Evolutionary conservation across 2,329 filamentous ascomycete species (phyloP).

Genomic region (Botrytis sinoallii): DNA sequence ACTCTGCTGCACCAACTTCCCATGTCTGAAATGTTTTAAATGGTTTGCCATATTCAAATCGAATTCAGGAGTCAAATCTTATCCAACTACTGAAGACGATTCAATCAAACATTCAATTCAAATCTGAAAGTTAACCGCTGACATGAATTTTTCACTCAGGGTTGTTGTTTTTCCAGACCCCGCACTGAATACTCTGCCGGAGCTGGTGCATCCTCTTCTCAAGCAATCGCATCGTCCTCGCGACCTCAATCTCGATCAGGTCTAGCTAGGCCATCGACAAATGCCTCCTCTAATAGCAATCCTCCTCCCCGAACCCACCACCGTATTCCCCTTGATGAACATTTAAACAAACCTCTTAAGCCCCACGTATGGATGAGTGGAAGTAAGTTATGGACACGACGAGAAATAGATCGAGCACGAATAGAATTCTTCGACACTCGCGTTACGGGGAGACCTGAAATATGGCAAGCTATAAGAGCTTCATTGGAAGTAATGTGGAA

Average conservation of each 20-base stretch:
- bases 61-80: background rate
- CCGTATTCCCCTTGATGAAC: constrained; percentile 51
- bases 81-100: background rate
- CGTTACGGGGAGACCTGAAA: constrained; percentile 71
- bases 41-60: background rate
- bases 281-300: constrained; percentile 24
- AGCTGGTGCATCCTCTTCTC: constrained; percentile 45
- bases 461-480: constrained; percentile 73
- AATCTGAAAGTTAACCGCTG: background rate
- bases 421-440: constrained; percentile 87
- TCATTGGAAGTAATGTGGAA: constrained; percentile 66
- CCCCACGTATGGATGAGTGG: constrained; percentile 64
- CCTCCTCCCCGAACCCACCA: constrained; percentile 17
- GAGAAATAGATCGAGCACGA: constrained; percentile 66
- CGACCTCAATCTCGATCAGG: constrained; percentile 26
- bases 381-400: constrained; percentile 65
- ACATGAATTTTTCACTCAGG: constrained; percentile 42
- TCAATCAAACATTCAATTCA: background rate
- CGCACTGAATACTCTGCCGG: constrained; percentile 51
- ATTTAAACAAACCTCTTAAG: constrained; percentile 68
- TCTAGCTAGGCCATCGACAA: constrained; percentile 30
- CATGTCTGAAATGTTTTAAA: background rate
- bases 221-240: constrained; percentile 45
- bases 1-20: background rate
- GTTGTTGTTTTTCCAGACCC: constrained; percentile 57